Evolutionary conservation across 2,329 filamentous ascomycete genomes (phyloP), one percentile per base, ranked within the genome.

Genomic region (Nemania serpens): DNA sequence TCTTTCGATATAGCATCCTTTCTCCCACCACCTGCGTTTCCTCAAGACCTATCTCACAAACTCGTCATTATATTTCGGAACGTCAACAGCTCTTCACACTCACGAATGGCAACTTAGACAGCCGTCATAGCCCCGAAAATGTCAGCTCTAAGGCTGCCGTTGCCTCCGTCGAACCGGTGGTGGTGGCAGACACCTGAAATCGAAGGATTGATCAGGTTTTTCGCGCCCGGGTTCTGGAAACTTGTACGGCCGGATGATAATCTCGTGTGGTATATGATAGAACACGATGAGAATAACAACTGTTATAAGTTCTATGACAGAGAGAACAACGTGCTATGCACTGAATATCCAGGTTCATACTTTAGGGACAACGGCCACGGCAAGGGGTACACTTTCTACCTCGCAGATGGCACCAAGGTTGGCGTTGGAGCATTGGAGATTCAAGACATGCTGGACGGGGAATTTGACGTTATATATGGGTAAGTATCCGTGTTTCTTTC

Each of bases 381-480:
- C 10, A 17, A 25, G 10, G 51, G 51, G 4, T 54, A 54, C 29
- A 54, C 51, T 17, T 54, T 46, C 13, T 54, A 22, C 33, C 29
- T 29, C 6, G 25, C 25, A 29, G 17, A 22, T 42, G 49, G 36
- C 6, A 52, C 29, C 11, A 37, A 4, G 15, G 41, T 25, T 2
- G 51, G 51, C 0, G 41, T 46, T 22, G 51, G 41, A 17, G 39
- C 41, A 20, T 46, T 54, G 11, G 20, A 54, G 11, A 54, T 54
- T 6, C 18, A 18, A n/a, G 51, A 54, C 12, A 22, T n/a, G 29
- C 25, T 36, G 6, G 51, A 54, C 10, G 51, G 51, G 2, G 51
- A 54, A n/a, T 9, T 29, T 13, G 51, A 54, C 25, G 25, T 46
- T 12, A 22, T 54, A 5, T 46, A 54, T 18, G 51, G 51, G 51